Percentiles rank a stretch among this genome's conserved stretches.
These are phyloP conservation scores for Exserohilum rostratum DNA, from an alignment of 2,329 filamentous ascomycete genomes.

Conservation along the genomic window DNA sequence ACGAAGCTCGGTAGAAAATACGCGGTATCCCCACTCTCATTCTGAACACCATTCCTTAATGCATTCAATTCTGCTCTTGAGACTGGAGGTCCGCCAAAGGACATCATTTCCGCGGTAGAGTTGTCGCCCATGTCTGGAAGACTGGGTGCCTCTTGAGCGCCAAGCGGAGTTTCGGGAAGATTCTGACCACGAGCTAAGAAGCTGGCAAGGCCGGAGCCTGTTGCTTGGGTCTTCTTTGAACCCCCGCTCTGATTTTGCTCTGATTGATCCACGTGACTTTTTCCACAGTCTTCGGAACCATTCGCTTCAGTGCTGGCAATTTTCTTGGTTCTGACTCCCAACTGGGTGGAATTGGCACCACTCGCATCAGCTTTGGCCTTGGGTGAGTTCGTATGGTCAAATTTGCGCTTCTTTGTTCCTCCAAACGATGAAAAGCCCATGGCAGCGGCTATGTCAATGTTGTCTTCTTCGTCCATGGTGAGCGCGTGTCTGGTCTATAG, in stretches of 20 bases:
- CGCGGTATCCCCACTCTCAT: constrained; percentile 65
- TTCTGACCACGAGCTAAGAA: constrained; percentile 40
- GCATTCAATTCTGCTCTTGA: constrained; percentile 42
- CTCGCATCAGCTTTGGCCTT: constrained; percentile 41
- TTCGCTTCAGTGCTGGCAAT: constrained; percentile 3
- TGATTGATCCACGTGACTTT: background rate
- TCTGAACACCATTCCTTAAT: constrained; percentile 50
- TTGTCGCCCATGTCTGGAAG: constrained; percentile 1
- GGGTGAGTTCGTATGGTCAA: constrained; percentile 63
- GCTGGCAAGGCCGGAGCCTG: constrained; percentile 35
- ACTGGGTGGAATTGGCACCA: constrained; percentile 42
- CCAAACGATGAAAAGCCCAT: constrained; percentile 80
- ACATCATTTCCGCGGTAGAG: constrained; percentile 23
- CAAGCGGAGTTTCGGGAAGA: constrained; percentile 27
- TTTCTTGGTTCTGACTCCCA: constrained; percentile 47
- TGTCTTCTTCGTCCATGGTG: constrained; percentile 55
- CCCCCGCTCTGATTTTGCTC: constrained; percentile 3
- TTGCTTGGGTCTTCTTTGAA: constrained; percentile 19
- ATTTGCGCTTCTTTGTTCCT: constrained; percentile 70
- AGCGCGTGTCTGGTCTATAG: background rate
- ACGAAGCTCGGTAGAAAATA: constrained; percentile 75
- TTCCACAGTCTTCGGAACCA: background rate
- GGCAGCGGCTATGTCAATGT: constrained; percentile 64
- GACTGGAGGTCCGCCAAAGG: constrained; percentile 39
- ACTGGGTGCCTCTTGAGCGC: background rate